Evolutionary conservation across 768 basidiomycete genomes (phyloP), one percentile per base, ranked within the genome.

Genomic region (Ramaria sp.): DNA sequence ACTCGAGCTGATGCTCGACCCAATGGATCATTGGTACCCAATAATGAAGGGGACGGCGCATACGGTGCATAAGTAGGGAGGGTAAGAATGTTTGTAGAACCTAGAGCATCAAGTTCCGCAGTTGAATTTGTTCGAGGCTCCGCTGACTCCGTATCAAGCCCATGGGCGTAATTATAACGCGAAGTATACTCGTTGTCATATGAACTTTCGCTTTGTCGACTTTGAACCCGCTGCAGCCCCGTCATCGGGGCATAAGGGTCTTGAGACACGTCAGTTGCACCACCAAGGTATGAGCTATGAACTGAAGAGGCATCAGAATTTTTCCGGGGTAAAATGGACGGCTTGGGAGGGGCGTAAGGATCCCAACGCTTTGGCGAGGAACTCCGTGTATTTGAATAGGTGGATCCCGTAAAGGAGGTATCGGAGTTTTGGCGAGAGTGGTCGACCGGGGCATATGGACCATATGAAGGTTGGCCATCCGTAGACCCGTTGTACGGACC

Each of bases 21-120:
- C 2, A 92, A 71, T 5, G 88, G 88, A 66, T 92, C 90, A 63
- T 92, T 90, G 7, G 84, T 78, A 27, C 88, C 90, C 46, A 91
- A 65, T 19, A 91, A 72, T 0, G 91, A 90, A 0, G 91, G 87
- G 0, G 90, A 92, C 17, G 90, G 90, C 1, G 88, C 88, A 68
- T 92, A 92, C 13, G 80, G 77, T 3, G 75, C 71, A 47, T 78
- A 78, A 13, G 73, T 70, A 10, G 75, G 67, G 47, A 66, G 62
- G 42, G 70, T 62, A 11, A 66, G 42, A 9, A 66, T 60, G 42
- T 68, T 62, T 19, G 34, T 2, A 12, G 9, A 39, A 11, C 15
- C 31, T 2, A 33, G 7, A 22, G 17, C 33, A 52, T 37, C 34
- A 6, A 19, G 20, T 9, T 52, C 51, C 2, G 20, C 17, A 17